A percentile compares a stretch with the other conserved stretches of the same genome.
Evolutionary conservation across 1,139 yeast species (phyloP).

Genomic region (Hyphopichia wangnamkhiaoensis): DNA sequence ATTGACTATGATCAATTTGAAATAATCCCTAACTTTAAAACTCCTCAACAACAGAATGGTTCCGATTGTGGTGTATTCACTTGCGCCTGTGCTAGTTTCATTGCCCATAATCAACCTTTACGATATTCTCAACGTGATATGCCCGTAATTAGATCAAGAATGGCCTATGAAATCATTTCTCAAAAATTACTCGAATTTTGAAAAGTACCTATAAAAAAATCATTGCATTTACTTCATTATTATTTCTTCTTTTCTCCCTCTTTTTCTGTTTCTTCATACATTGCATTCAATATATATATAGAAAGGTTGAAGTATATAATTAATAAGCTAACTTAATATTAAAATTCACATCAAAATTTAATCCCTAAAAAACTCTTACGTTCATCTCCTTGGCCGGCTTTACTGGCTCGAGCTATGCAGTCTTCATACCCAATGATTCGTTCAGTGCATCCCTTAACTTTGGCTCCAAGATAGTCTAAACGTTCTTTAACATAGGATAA

Average conservation of each 20-base stretch:
- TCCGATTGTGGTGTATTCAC: conserved; percentile 95
- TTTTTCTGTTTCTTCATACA: not conserved
- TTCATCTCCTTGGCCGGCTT: conserved; percentile 6
- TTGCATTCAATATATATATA: not conserved
- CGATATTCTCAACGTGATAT: conserved; percentile 71
- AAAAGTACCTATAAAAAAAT: not conserved
- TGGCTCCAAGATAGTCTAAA: conserved; percentile 61
- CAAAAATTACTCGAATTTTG: conserved; percentile 13
- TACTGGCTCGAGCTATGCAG: conserved; percentile 20
- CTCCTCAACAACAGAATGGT: conserved; percentile 90
- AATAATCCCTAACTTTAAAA: conserved; percentile 37
- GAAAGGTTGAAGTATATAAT: not conserved
- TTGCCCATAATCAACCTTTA: conserved; percentile 50
- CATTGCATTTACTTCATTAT: conserved; percentile 9
- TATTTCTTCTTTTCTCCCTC: conserved; percentile 16
- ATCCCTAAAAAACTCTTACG: conserved; percentile 12
- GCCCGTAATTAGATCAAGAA: conserved; percentile 63
- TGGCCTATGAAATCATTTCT: conserved; percentile 55
- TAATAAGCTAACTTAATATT: not conserved
- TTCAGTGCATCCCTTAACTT: conserved; percentile 58
- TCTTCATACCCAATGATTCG: conserved; percentile 47
- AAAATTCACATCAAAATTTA: conserved; percentile 1
- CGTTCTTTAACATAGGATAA: conserved; percentile 55
- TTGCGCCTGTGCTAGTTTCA: conserved; percentile 71
- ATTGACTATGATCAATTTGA: conserved; percentile 35